Evolutionary conservation across 768 basidiomycete species (phyloP).

Genomic region (Kwoniella dejecticola): DNA sequence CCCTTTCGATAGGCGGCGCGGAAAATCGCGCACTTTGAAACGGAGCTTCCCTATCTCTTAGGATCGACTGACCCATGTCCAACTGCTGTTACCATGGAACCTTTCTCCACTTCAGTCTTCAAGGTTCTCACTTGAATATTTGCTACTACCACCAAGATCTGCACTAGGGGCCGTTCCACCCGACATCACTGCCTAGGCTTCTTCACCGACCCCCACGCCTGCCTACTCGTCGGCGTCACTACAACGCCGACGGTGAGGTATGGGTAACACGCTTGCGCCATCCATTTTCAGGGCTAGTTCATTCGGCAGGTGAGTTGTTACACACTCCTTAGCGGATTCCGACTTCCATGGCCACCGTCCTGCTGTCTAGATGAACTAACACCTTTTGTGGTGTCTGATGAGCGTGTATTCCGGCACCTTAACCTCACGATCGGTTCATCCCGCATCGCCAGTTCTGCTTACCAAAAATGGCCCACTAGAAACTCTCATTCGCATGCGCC

Average conservation of each 20-base stretch:
- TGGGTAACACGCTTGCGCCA: slow-evolving; percentile 72
- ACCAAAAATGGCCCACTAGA: slow-evolving; percentile 62
- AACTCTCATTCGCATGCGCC: slow-evolving; percentile 62
- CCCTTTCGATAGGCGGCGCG: slow-evolving; percentile 72
- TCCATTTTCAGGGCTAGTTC: slow-evolving; percentile 72
- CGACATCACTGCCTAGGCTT: slow-evolving; percentile 75
- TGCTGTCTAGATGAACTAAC: slow-evolving; percentile 22
- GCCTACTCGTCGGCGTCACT: slow-evolving; percentile 62
- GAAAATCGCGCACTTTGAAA: slow-evolving; percentile 69
- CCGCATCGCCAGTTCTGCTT: slow-evolving; percentile 57
- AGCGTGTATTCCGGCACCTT: slow-evolving; percentile 68
- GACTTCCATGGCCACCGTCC: slow-evolving; percentile 58
- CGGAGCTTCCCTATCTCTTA: slow-evolving; percentile 75
- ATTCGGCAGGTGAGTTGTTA: slow-evolving; percentile 74
- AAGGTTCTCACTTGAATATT: slow-evolving; percentile 84
- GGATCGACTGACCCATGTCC: slow-evolving; percentile 84
- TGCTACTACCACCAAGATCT: slow-evolving; percentile 88
- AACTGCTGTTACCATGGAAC: slow-evolving; percentile 85
- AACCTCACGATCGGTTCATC: slow-evolving; percentile 73
- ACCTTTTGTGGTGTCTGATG: slow-evolving; percentile 61
- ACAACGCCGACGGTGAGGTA: slow-evolving; percentile 55
- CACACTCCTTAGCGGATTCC: slow-evolving; percentile 61
- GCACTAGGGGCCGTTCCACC: slow-evolving; percentile 77
- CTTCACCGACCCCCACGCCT: slow-evolving; percentile 72
- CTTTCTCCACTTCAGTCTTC: slow-evolving; percentile 87